Evolutionary conservation across 2,329 filamentous ascomycete genomes (phyloP), one percentile per base, ranked within the genome.

Genomic region (Ceratocystis papillata): DNA sequence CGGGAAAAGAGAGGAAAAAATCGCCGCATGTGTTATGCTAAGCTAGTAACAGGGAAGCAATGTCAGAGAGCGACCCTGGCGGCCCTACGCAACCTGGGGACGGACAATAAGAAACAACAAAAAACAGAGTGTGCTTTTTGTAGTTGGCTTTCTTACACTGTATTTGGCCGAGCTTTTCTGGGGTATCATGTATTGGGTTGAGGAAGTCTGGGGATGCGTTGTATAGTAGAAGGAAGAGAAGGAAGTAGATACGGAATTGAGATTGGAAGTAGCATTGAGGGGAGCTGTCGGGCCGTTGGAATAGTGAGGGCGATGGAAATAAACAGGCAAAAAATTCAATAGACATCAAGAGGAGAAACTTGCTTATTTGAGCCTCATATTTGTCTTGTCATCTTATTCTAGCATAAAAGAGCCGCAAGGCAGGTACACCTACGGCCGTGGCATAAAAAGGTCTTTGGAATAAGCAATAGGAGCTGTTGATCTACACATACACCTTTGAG

Each of bases 161-260:
- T 20, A 55, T 55, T 55, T 55, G 50, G 25, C 50, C 50, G 50
- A 55, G 50, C 50, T 20, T 55, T 55, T 55, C 50, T 55, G 50
- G 50, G 50, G 50, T 55, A 55, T 28, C 5, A 25, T 10, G 50
- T 17, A 55, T 28, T 28, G 22, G 50, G 10, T 28, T 55, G 50
- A 25, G 20, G 5, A 61, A 41, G 30, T 61, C 30, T 37, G 37
- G 59, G 59, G 59, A 44, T 20, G 28, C 3, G 25, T 17, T 41
- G 8, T n/a, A 33, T 10, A 10, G n/a, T 25, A 15, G 50, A 25
- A 55, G 25, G 6, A 53, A 10, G 48, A 25, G 48, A 53, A 53
- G 28, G n/a, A 41, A 41, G 37, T 41, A 41, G 37, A 41, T 15
- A 5, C 12, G 10, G 10, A 12, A 41, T 41, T 41, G 37, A 15